Conservation (phyloP, 2,329 filamentous ascomycete genomes). For the Endocalyx cinctus region DNA sequence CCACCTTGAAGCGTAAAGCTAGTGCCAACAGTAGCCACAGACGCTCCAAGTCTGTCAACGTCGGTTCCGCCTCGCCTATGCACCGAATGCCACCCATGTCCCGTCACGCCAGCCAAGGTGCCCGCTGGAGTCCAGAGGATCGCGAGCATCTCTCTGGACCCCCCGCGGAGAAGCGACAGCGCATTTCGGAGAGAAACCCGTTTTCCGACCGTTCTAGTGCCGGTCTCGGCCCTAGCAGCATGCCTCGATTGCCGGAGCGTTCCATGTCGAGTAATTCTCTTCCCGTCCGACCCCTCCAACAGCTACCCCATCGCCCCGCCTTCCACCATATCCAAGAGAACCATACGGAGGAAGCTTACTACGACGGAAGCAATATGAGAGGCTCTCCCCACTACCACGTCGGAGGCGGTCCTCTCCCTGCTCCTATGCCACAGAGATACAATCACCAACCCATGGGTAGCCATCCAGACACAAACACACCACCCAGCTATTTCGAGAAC, state of each 20-base stretch:
- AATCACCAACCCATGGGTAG: slow-evolving; percentile 13
- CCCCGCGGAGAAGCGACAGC: slow-evolving; percentile 26
- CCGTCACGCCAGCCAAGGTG: slow-evolving; percentile 23
- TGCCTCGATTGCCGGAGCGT: slow-evolving; percentile 8
- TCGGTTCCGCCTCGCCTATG: slow-evolving; percentile 21
- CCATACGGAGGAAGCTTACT: slow-evolving; percentile 24
- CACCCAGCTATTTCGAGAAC: slow-evolving; percentile 12
- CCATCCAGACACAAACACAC: slow-evolving; percentile 13
- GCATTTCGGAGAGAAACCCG: slow-evolving; percentile 18
- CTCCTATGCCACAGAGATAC: slow-evolving; percentile 17
- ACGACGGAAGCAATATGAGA: slow-evolving; percentile 9
- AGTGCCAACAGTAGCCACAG: slow-evolving; percentile 18
- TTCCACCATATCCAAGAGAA: slow-evolving; percentile 31
- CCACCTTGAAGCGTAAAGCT: slow-evolving; percentile 21
- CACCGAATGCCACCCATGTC: slow-evolving; percentile 16
- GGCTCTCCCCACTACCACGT: slow-evolving; percentile 12
- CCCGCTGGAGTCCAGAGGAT: slow-evolving; percentile 12
- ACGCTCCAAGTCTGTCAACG: slow-evolving; percentile 33
- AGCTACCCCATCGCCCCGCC: slow-evolving; percentile 26
- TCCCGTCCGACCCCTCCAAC: slow-evolving; percentile 16
- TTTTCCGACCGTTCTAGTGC: too few species aligned
- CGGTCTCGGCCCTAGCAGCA: too few species aligned
- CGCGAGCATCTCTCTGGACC: slow-evolving; percentile 9
- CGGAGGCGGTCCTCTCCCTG: slow-evolving; percentile 15
- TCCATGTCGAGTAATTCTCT: slow-evolving; percentile 1